phyloP scores from a whole-genome alignment of 352 stramenopile genomes.

The Salisapilia sapeloensis region DNA sequence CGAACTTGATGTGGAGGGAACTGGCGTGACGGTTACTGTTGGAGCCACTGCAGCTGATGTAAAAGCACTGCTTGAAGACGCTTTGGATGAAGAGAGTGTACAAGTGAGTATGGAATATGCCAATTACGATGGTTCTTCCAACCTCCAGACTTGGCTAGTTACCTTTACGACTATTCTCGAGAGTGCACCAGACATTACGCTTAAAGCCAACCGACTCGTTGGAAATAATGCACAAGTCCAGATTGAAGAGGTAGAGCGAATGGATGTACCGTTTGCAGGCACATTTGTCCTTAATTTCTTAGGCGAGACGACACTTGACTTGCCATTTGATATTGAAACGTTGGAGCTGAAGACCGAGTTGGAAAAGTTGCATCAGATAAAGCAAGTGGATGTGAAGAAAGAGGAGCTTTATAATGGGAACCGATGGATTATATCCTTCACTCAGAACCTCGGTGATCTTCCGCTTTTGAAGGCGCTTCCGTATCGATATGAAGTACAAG shows the following conservation, averaged over 20 bases:
- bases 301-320: constrained; percentile 79
- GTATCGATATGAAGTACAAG: constrained; percentile 88
- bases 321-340: constrained; percentile 84
- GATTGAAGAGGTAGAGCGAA: constrained; percentile 52
- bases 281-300: constrained; percentile 90
- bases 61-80: constrained; percentile 42
- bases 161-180: constrained; percentile 89
- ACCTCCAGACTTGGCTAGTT: constrained; percentile 61
- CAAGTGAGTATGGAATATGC: constrained; percentile 24
- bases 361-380: constrained; percentile 38
- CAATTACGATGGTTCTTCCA: constrained; percentile 22
- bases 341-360: constrained; percentile 72
- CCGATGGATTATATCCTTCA: constrained; percentile 93
- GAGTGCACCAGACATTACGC: constrained; percentile 65
- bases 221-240: constrained; percentile 35
- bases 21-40: constrained; percentile 23
- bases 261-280: constrained; percentile 71
- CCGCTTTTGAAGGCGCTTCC: constrained; percentile 75
- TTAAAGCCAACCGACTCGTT: constrained; percentile 26
- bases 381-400: constrained; percentile 51
- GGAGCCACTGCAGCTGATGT: constrained; percentile 16
- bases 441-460: constrained; percentile 89
- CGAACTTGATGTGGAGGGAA: constrained; percentile 31
- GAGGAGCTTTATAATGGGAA: constrained; percentile 70
- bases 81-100: constrained; percentile 60